phyloP scores from a whole-genome alignment of 208 protist genomes.

The Trichomonas vaginalis region DNA sequence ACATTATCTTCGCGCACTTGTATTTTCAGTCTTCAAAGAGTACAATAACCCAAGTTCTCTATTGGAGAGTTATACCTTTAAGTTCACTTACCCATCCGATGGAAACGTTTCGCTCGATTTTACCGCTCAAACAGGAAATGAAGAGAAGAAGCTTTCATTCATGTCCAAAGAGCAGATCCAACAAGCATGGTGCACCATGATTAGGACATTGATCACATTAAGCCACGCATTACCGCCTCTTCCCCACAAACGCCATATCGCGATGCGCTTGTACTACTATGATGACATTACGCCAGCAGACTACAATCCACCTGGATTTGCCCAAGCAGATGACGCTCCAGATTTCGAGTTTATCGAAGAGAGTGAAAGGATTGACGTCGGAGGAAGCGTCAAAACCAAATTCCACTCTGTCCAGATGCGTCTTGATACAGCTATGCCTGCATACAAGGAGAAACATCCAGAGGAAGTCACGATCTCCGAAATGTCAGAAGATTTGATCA shows the following conservation, averaged over 20 bases:
- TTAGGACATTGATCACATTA: background rate
- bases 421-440: background rate
- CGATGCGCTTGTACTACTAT: background rate
- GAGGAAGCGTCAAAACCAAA: background rate
- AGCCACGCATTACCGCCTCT: background rate
- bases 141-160: background rate
- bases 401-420: background rate
- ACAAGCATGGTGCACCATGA: background rate
- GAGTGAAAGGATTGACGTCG: background rate
- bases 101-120: background rate
- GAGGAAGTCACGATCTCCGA: background rate
- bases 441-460: background rate
- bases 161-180: background rate
- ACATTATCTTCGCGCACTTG: background rate
- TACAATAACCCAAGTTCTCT: background rate
- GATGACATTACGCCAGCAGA: background rate
- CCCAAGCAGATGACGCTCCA: background rate
- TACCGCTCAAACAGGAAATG: background rate
- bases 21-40: background rate
- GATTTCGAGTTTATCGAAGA: background rate
- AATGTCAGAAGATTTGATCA: background rate
- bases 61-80: background rate
- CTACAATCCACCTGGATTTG: conserved; percentile 6
- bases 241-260: background rate
- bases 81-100: background rate